phyloP scores from a whole-genome alignment of 345 rosid species.

The Raphanus raphanistrum region DNA sequence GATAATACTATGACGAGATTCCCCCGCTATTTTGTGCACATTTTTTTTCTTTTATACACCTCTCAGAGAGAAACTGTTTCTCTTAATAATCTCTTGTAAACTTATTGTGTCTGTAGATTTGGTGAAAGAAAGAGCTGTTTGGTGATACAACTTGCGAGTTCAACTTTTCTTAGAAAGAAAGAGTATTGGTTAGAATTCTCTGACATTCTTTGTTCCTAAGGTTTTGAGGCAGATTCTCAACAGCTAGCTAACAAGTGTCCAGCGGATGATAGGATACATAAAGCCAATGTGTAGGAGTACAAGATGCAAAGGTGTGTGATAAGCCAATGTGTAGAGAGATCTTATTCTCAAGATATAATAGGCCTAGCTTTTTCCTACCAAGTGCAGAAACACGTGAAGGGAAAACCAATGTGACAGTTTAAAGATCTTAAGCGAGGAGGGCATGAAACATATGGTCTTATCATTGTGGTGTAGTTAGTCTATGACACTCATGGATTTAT shows the following conservation, averaged over 20 bases:
- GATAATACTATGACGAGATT: conserved; percentile 14
- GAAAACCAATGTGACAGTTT: conserved; percentile 11
- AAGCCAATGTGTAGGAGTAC: background rate
- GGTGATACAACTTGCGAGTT: conserved; percentile 14
- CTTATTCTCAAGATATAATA: conserved; percentile 9
- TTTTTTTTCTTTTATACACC: conserved; percentile 28
- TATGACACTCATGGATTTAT: conserved; percentile 24
- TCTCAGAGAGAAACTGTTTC: conserved; percentile 28
- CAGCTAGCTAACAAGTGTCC: background rate
- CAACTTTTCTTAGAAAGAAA: background rate
- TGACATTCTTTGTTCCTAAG: background rate
- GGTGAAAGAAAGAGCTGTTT: conserved; percentile 36
- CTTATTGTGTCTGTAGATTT: conserved; percentile 32
- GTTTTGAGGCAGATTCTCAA: background rate
- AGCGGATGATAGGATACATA: background rate
- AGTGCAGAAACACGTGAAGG: background rate
- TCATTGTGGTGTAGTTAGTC: conserved; percentile 17
- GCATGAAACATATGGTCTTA: conserved; percentile 22
- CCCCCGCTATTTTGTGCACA: conserved; percentile 28
- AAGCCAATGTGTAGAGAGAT: background rate
- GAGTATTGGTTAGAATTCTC: background rate
- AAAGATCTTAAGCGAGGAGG: conserved; percentile 6
- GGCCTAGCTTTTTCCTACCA: background rate
- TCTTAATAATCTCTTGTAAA: conserved; percentile 30
- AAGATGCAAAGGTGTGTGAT: background rate